Conservation (phyloP, 2,329 filamentous ascomycete genomes). For the Alternaria alternata region DNA sequence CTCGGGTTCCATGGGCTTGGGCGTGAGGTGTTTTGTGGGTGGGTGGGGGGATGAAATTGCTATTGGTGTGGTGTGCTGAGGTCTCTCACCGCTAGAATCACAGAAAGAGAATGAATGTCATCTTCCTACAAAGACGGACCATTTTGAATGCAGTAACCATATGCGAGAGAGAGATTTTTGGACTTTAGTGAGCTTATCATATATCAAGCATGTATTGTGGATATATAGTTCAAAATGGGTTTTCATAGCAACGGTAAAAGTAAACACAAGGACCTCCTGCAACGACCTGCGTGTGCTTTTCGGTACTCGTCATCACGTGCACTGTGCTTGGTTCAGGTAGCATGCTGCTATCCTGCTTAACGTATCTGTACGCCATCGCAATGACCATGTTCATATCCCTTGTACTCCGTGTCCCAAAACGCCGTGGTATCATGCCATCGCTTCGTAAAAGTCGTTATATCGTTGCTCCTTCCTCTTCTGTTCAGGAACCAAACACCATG, state of each 20-base stretch:
- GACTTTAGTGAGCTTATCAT: not conserved
- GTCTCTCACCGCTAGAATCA: not conserved
- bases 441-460: not conserved
- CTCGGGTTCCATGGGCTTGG: not conserved
- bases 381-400: too few species aligned
- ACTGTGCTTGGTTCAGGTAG: too few species aligned
- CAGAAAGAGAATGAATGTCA: not conserved
- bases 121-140: too few species aligned
- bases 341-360: too few species aligned
- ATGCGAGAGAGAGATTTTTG: not conserved
- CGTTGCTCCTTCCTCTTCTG: not conserved
- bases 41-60: constrained; percentile 3
- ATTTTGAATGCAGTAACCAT: too few species aligned
- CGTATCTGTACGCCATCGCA: too few species aligned
- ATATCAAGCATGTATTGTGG: not conserved
- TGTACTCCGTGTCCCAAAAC: not conserved
- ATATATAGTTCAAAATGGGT: not conserved
- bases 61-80: not conserved
- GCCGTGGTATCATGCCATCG: not conserved
- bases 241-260: not conserved
- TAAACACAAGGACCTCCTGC: not conserved
- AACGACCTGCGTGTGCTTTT: not conserved
- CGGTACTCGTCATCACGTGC: not conserved
- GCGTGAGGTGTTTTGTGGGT: not conserved
- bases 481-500: too few species aligned